Evolutionary conservation across 192 early-diverging fungal genomes (phyloP), one percentile per base, ranked within the genome.

Genomic region (Umbelopsis ramanniana): DNA sequence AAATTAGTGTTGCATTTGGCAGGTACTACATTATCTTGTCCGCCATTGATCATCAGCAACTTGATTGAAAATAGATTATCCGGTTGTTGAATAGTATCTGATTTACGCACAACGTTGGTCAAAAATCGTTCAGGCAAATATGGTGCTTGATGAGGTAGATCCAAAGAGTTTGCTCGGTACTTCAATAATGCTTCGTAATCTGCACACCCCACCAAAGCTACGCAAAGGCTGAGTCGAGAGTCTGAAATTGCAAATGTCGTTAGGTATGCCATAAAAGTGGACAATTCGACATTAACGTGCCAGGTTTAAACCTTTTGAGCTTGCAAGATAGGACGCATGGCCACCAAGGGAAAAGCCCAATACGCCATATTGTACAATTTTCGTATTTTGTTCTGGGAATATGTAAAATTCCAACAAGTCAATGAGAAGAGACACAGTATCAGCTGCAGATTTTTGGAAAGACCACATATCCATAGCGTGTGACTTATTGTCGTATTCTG

Each of bases 401-500:
- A 80, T 57, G 40, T 81, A 81, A 48, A 72, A 67, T 37, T 83
- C 83, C 12, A 89, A 26, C 3, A 81, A 71, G 70, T 86, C 85
- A 26, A 87, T 83, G 43, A 89, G 48, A 19, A 75, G 79, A 7
- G 81, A 81, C 4, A 85, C 72, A 17, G 84, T 84, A 15, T 72
- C 33, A 10, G 84, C 80, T 46, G 79, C 82, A 5, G 77, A 74
- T 19, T 78, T 48, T 24, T 80, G 52, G 33, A 76, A 75, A 2
- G 76, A 52, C 75, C 81, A 87, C 83, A 85, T 83, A 72, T 85
- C 83, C 24, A 81, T 37, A n/a, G 75, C 84, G 68, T 85, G 85
- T 3, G 57, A 69, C 15, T 48, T 50, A 68, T 87, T 87, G 7
- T 73, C 43, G 38, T 70, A 46, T 6, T 50, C 54, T 11, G 72